phyloP scores from a whole-genome alignment of 1,284 basidiomycete genomes.

The Leccinum subfulvum region DNA sequence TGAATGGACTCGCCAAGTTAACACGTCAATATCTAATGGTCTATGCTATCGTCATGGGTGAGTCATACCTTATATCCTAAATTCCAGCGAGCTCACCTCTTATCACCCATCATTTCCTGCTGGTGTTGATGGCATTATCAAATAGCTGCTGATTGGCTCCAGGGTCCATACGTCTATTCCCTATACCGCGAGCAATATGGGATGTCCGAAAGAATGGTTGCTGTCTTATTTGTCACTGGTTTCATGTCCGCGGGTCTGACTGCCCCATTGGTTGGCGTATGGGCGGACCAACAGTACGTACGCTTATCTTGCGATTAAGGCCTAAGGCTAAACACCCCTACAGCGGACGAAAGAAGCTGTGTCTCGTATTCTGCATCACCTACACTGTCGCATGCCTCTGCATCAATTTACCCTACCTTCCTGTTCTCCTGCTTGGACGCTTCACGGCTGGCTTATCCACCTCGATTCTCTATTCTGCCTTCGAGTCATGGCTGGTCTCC shows the following conservation, averaged over 20 bases:
- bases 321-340: background rate
- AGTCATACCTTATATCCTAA: conserved; percentile 15
- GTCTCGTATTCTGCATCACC: conserved; percentile 65
- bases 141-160: conserved; percentile 74
- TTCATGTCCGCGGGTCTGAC: conserved; percentile 68
- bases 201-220: conserved; percentile 62
- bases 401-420: conserved; percentile 54
- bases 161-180: conserved; percentile 74
- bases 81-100: conserved; percentile 4
- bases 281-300: conserved; percentile 72
- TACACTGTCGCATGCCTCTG: conserved; percentile 59
- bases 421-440: conserved; percentile 59
- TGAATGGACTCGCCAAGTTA: conserved; percentile 38
- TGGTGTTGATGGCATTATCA: background rate
- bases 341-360: conserved; percentile 64
- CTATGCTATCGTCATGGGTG: conserved; percentile 73
- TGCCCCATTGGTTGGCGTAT: conserved; percentile 68
- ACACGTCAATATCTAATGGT: conserved; percentile 61
- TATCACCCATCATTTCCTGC: background rate
- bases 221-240: conserved; percentile 69
- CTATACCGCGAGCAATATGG: conserved; percentile 68
- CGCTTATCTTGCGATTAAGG: background rate
- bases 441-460: conserved; percentile 68
- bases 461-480: conserved; percentile 71
- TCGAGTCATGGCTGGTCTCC: conserved; percentile 74